These are phyloP conservation scores for Taxillus chinensis DNA, from an alignment of 164 flowering plant genomes.

Conservation along the genomic window DNA sequence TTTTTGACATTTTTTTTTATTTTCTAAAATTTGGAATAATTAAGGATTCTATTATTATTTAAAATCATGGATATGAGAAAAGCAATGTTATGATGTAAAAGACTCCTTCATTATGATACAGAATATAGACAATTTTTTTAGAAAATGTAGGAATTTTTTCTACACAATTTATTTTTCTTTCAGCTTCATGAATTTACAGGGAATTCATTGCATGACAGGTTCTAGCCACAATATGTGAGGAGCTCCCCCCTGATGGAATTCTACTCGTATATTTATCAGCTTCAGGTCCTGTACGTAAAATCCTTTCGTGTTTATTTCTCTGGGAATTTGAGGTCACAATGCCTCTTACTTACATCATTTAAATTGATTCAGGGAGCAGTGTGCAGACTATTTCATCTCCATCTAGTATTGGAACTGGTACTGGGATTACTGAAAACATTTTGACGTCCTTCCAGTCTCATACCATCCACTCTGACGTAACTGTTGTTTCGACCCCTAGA, in stretches of 20 bases:
- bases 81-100: no score
- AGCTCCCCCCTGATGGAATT: constrained; percentile 79
- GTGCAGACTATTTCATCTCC: constrained; percentile 23
- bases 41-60: no score
- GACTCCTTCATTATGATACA: no score
- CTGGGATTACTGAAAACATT: constrained; percentile 23
- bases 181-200: not conserved
- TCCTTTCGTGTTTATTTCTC: not conserved
- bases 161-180: not conserved
- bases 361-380: constrained; percentile 40
- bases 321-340: not conserved
- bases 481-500: constrained; percentile 16
- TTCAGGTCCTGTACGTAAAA: constrained; percentile 35
- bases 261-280: constrained; percentile 77
- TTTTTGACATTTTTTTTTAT: no score
- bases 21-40: no score
- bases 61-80: no score
- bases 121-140: no score
- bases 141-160: not conserved
- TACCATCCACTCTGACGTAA: constrained; percentile 25
- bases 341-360: constrained; percentile 3
- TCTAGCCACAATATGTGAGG: constrained; percentile 75
- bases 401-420: constrained; percentile 27
- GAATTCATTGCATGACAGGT: constrained; percentile 36
- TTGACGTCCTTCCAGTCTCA: constrained; percentile 31